These are phyloP conservation scores for Penicillium sp. DNA, from an alignment of 2,329 filamentous ascomycete species.

Conservation along the genomic window DNA sequence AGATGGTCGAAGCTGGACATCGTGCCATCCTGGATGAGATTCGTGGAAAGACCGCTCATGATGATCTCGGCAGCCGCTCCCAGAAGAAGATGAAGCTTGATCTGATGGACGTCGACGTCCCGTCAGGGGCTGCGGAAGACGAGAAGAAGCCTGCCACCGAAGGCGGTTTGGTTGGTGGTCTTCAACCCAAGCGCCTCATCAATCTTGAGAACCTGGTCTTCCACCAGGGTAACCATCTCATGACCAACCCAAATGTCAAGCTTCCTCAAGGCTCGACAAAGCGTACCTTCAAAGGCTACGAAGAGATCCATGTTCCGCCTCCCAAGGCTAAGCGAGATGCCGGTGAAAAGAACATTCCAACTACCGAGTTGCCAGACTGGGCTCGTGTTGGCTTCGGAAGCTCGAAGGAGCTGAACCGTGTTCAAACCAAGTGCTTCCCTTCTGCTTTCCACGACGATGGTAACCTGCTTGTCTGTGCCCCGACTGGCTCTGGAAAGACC, in stretches of 20 bases:
- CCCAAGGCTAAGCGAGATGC: constrained; percentile 84
- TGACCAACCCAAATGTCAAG: constrained; percentile 97
- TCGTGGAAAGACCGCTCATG: constrained; percentile 62
- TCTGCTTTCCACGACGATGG: constrained; percentile 90
- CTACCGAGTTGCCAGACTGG: constrained; percentile 90
- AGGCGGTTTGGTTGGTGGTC: constrained; percentile 70
- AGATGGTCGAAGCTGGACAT: constrained; percentile 87
- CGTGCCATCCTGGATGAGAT: constrained; percentile 86
- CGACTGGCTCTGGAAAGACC: constrained; percentile 95
- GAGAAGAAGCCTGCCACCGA: constrained; percentile 58
- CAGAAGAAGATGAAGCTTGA: constrained; percentile 82
- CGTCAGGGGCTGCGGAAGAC: constrained; percentile 54
- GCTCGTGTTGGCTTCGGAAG: constrained; percentile 80
- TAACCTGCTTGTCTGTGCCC: constrained; percentile 96
- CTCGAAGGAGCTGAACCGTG: constrained; percentile 85
- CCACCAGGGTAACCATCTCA: constrained; percentile 96
- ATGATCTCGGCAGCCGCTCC: constrained; percentile 57
- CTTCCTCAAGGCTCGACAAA: constrained; percentile 94
- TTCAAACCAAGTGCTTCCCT: constrained; percentile 90
- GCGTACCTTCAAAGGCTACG: constrained; percentile 93
- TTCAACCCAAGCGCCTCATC: constrained; percentile 82
- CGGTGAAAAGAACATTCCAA: constrained; percentile 75
- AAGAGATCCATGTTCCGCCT: constrained; percentile 94
- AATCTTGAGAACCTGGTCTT: constrained; percentile 96
- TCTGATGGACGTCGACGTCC: constrained; percentile 82